These are phyloP conservation scores for Casuarina cunninghamiana DNA, from an alignment of 306 rosid species.

Conservation along the genomic window DNA sequence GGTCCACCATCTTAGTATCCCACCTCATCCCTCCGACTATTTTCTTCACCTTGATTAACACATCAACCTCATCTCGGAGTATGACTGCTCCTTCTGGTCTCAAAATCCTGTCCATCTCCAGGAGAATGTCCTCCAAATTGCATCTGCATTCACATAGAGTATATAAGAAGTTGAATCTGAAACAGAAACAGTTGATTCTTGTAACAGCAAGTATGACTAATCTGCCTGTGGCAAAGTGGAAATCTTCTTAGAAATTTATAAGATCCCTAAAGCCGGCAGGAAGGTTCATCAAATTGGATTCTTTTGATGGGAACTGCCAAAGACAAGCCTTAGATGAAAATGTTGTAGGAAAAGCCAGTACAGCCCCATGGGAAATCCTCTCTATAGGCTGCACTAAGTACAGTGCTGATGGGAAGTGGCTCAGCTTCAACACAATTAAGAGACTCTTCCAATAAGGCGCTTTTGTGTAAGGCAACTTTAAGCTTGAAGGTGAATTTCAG, in stretches of 20 bases:
- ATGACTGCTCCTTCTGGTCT: conserved; percentile 93
- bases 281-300: not conserved
- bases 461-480: not conserved
- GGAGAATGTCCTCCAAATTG: conserved; percentile 76
- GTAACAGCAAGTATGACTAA: not conserved
- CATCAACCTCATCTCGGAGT: conserved; percentile 82
- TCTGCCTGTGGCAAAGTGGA: not conserved
- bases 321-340: not conserved
- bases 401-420: conserved; percentile 3
- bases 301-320: not conserved
- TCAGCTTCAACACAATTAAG: not conserved
- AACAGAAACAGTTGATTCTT: conserved; percentile 13
- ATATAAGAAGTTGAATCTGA: not conserved
- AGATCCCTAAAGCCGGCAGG: not conserved
- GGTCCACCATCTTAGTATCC: conserved; percentile 92
- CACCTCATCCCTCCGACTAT: conserved; percentile 84
- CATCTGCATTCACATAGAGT: conserved; percentile 51
- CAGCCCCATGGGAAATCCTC: not conserved
- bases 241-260: not conserved
- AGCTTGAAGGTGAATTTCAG: conserved; percentile 7
- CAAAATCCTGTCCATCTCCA: conserved; percentile 94
- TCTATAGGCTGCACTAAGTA: not conserved
- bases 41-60: conserved; percentile 71
- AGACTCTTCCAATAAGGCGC: not conserved
- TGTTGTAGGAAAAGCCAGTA: not conserved